These are phyloP conservation scores for Nakazawaea ambrosiae DNA, from an alignment of 805 yeast species.

Conservation along the genomic window DNA sequence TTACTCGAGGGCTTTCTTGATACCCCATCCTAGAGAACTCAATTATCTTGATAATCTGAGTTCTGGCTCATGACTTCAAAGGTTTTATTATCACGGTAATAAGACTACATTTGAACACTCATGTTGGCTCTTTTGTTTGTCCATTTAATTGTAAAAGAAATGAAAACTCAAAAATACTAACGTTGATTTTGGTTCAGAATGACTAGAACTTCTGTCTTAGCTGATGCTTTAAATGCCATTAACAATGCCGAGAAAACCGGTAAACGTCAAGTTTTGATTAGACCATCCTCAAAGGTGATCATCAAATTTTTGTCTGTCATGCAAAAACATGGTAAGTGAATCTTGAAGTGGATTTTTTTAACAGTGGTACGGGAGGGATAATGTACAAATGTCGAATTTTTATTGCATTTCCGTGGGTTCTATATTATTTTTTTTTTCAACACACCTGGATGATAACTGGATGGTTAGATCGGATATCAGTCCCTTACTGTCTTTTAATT, in stretches of 20 bases:
- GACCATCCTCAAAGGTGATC: slow-evolving; percentile 98
- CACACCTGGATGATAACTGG: slow-evolving; percentile 96
- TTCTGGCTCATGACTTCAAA: slow-evolving; percentile 38
- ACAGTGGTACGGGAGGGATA: neutral
- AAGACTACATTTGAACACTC: slow-evolving; percentile 40
- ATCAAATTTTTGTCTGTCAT: slow-evolving; percentile 94
- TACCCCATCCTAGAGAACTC: slow-evolving; percentile 12
- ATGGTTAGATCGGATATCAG: slow-evolving; percentile 81
- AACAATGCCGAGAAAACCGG: slow-evolving; percentile 99
- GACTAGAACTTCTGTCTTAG: slow-evolving; percentile 98
- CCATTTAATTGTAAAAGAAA: slow-evolving; percentile 22
- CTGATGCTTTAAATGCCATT: slow-evolving; percentile 97
- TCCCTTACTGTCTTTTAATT: slow-evolving; percentile 97
- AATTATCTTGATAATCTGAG: neutral
- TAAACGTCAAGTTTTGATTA: slow-evolving; percentile 96
- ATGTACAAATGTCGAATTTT: neutral
- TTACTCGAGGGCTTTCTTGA: slow-evolving; percentile 4
- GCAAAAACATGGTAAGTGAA: slow-evolving; percentile 92
- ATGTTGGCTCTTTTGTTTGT: slow-evolving; percentile 32
- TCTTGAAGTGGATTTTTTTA: no score
- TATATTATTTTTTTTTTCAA: slow-evolving; percentile 1
- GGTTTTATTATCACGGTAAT: no score
- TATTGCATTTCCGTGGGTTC: neutral
- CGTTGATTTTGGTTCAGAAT: slow-evolving; percentile 36
- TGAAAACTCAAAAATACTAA: slow-evolving; percentile 24